Conservation (phyloP, 1,284 basidiomycete genomes). For the Xerocomus nothofagi region DNA sequence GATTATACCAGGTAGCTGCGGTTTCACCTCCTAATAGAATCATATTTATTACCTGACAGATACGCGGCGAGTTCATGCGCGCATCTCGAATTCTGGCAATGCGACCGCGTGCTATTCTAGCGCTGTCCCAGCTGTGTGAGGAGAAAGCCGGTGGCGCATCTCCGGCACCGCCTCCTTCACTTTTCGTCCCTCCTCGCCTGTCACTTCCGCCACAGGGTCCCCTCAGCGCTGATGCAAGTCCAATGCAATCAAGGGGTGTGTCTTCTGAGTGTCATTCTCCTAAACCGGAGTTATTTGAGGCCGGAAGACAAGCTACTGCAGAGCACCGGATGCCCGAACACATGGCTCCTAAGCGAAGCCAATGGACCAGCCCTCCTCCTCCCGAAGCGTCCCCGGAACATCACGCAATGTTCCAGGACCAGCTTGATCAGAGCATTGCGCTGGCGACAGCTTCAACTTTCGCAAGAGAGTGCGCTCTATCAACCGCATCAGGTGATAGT, state of each 20-base stretch:
- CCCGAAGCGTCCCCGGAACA: conserved; percentile 68
- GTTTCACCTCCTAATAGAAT: not conserved
- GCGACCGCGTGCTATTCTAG: conserved; percentile 78
- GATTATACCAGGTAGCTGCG: conserved; percentile 77
- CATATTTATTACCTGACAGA: conserved; percentile 48
- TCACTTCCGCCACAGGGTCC: conserved; percentile 66
- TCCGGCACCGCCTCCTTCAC: conserved; percentile 46
- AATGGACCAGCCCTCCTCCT: conserved; percentile 83
- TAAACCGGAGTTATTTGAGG: conserved; percentile 47
- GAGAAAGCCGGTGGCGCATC: conserved; percentile 57
- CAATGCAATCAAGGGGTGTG: conserved; percentile 52
- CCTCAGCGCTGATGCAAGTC: conserved; percentile 62
- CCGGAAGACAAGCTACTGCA: conserved; percentile 34
- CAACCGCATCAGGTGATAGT: conserved; percentile 58
- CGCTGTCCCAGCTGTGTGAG: conserved; percentile 82
- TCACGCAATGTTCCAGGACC: conserved; percentile 62
- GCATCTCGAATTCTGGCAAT: conserved; percentile 81
- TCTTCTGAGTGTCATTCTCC: conserved; percentile 50
- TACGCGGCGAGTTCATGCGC: conserved; percentile 98
- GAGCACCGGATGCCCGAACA: conserved; percentile 54
- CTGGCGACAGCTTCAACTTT: conserved; percentile 65
- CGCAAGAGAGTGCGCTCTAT: conserved; percentile 49
- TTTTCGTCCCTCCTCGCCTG: conserved; percentile 53
- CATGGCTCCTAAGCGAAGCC: conserved; percentile 73
- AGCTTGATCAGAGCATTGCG: conserved; percentile 61